phyloP scores from a whole-genome alignment of 352 stramenopile genomes.

The Blastocystis hominis region DNA sequence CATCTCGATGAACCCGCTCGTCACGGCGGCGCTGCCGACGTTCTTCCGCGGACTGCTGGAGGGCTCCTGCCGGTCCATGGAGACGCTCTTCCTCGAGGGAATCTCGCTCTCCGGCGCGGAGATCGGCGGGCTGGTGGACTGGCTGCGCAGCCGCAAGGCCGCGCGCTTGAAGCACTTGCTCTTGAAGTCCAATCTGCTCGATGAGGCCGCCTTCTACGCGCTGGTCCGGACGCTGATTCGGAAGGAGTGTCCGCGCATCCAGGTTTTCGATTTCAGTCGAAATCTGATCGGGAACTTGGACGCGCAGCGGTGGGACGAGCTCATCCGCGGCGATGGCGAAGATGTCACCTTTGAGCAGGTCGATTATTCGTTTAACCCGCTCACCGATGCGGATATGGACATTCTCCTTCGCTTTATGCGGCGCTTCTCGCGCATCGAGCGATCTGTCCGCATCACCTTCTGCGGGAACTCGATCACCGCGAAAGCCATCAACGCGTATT shows the following conservation, averaged over 20 bases:
- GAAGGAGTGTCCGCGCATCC: background rate
- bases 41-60: background rate
- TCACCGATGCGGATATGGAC: constrained; percentile 18
- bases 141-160: background rate
- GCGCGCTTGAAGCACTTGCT: background rate
- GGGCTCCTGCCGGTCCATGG: background rate
- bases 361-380: constrained; percentile 37
- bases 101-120: background rate
- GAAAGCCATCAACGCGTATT: background rate
- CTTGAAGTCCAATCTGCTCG: background rate
- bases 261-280: constrained; percentile 17
- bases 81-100: background rate
- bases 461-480: background rate
- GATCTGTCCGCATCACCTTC: background rate
- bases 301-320: background rate
- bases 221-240: background rate
- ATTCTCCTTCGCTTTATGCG: background rate
- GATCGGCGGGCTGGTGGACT: background rate
- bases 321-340: background rate
- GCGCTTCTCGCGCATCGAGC: background rate
- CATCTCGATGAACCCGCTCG: background rate
- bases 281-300: constrained; percentile 31
- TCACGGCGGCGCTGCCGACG: background rate
- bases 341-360: background rate
- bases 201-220: background rate